A percentile compares a stretch with the other conserved stretches of the same genome.
These are phyloP conservation scores for Nannochloris sp. DNA, from an alignment of 139 green algal genomes.

Conservation along the genomic window DNA sequence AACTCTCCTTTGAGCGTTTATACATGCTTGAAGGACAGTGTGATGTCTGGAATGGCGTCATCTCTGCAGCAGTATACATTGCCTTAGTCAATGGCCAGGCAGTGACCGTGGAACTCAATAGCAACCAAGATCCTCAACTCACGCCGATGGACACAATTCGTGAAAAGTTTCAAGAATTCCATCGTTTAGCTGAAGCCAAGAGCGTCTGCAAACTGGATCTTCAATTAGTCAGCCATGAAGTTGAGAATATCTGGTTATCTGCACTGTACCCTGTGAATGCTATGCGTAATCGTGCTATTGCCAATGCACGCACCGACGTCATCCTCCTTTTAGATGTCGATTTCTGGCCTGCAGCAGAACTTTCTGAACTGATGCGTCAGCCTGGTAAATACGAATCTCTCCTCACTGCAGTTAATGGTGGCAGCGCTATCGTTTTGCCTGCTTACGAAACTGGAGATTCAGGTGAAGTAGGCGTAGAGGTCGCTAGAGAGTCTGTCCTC, in stretches of 20 bases:
- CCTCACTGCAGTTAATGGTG: slow-evolving; percentile 1
- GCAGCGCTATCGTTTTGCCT: slow-evolving; percentile 30
- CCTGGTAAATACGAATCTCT: slow-evolving; percentile 29
- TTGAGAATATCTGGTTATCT: slow-evolving; percentile 34
- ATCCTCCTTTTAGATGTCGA: slow-evolving; percentile 40
- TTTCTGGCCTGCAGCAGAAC: slow-evolving; percentile 32
- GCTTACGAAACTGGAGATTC: slow-evolving; percentile 32
- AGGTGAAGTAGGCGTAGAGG: slow-evolving; percentile 32
- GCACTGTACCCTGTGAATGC: slow-evolving; percentile 37
- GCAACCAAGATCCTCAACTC: slow-evolving; percentile 37
- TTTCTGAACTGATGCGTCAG: slow-evolving; percentile 25
- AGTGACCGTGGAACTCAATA: slow-evolving; percentile 31
- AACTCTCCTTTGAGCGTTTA: slow-evolving; percentile 36
- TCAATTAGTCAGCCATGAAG: slow-evolving; percentile 27
- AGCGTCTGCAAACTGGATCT: slow-evolving; percentile 39
- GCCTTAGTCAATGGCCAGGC: slow-evolving; percentile 26
- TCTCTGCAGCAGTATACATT: slow-evolving; percentile 44
- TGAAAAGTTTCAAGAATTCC: slow-evolving; percentile 30
- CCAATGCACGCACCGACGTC: slow-evolving; percentile 27
- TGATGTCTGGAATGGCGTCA: slow-evolving; percentile 40
- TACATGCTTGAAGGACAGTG: slow-evolving; percentile 49
- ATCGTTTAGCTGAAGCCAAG: slow-evolving; percentile 27
- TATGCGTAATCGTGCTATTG: slow-evolving; percentile 37
- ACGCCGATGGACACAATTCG: slow-evolving; percentile 14
- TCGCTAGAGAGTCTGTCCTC: slow-evolving; percentile 25